Base-by-base conservation (phyloP, 495 filamentous ascomycete genomes). In the Rusavskia elegans region DNA sequence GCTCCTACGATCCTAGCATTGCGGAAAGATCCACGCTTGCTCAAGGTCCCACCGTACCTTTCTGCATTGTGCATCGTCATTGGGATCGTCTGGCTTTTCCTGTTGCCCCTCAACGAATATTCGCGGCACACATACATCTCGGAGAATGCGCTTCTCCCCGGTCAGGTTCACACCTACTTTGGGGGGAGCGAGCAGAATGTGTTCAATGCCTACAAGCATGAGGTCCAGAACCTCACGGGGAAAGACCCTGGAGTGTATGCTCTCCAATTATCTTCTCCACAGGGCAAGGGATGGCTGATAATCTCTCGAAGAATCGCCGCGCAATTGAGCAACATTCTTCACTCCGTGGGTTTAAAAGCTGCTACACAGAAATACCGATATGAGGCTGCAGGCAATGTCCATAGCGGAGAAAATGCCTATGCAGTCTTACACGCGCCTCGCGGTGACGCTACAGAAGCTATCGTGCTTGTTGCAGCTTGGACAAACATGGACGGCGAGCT, bases 131-230 rank as follows among this genome's bases (percentile, higher is more conserved):
- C 92, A 11, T 97, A 98, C 67, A 92, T 98, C 58, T 96, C 89
- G 49, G 92, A 98, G 64, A 98, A 98, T 66, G 92, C 92, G 17
- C 80, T 98, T 9, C 73, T 98, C 17, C 92, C 92, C 0, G 92
- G 90, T 16, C 92, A 97, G 62, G 92, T 97, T 13, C 89, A 97
- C 67, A 94, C 93, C 0, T 97, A 98, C 64, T 98, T 98, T 60
- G 82, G 85, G 2, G 90, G 92, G 21, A 93, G 86, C 64, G 92
- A 98, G 61, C 89, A 95, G 68, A 84, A 95, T 62, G 76, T 97
- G 54, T 95, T 97, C 66, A 77, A 89, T 9, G 93, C 89, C 6
- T 97, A 94, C 63, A 82, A 85, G 59, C 80, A 84, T 62, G 92
- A 98, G 65, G 71, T 95, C 21, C 75, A 83, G 56, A 75, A 73